Evolutionary conservation across 1,139 yeast species (phyloP).

Genomic region (Magnusiomyces paraingens): DNA sequence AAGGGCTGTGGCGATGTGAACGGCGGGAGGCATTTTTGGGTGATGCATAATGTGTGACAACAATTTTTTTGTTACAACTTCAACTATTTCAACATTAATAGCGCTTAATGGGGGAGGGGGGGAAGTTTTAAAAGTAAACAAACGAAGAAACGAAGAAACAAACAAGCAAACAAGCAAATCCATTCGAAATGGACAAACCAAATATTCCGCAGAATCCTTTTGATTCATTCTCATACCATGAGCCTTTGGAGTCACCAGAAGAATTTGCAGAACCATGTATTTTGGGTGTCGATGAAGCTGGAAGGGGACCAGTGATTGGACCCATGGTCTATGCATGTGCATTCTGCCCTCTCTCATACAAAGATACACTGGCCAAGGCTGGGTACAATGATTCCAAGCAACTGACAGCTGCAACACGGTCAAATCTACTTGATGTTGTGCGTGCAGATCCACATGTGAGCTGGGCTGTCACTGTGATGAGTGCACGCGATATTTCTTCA

Average conservation of each 20-base stretch:
- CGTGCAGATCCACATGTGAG: constrained; percentile 56
- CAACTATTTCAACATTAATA: no score
- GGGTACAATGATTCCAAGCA: constrained; percentile 95
- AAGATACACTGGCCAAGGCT: constrained; percentile 49
- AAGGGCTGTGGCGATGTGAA: no score
- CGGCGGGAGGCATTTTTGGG: no score
- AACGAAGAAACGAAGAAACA: no score
- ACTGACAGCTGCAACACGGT: constrained; percentile 65
- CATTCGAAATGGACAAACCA: no score
- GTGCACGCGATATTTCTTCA: constrained; percentile 78
- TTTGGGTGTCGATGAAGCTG: constrained; percentile 61
- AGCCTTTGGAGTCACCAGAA: not conserved
- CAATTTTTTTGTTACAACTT: no score
- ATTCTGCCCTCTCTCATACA: constrained; percentile 56
- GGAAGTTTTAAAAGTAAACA: no score
- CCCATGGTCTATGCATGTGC: constrained; percentile 96
- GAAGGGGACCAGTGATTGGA: constrained; percentile 91
- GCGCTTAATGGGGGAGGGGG: no score
- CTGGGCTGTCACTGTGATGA: constrained; percentile 79
- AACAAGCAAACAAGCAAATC: no score
- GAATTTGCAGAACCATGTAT: constrained; percentile 10
- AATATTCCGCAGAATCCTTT: not conserved
- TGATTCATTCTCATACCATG: not conserved
- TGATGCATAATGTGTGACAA: no score
- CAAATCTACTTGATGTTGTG: constrained; percentile 52